phyloP scores from a whole-genome alignment of 768 basidiomycete species.

The Obba rivulosa region DNA sequence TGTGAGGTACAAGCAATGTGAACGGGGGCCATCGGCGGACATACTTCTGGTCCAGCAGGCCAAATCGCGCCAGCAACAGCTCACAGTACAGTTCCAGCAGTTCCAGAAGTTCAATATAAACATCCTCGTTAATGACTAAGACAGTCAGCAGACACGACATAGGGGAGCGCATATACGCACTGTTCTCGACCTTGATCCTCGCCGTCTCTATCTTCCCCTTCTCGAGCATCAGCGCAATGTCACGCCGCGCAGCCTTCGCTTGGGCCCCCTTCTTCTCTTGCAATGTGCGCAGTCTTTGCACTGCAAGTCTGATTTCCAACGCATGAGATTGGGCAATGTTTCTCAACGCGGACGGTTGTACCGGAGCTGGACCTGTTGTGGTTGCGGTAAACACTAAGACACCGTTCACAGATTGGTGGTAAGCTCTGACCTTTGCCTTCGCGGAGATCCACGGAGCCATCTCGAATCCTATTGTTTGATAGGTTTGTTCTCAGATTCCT shows the following conservation, averaged over 20 bases:
- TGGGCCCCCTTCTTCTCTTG: conserved; percentile 93
- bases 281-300: conserved; percentile 78
- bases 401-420: not conserved
- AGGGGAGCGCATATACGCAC: conserved; percentile 37
- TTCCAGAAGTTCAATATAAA: conserved; percentile 84
- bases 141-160: conserved; percentile 1
- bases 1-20: not conserved
- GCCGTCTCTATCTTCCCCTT: conserved; percentile 81
- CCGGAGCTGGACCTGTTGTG: conserved; percentile 43
- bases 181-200: conserved; percentile 77
- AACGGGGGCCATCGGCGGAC: conserved; percentile 17
- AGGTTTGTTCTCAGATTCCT: no score
- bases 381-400: not conserved
- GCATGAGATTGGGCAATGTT: conserved; percentile 17
- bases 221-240: conserved; percentile 78
- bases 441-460: conserved; percentile 58
- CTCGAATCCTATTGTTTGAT: not conserved
- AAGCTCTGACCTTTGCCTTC: conserved; percentile 47
- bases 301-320: conserved; percentile 55
- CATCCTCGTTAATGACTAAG: conserved; percentile 78
- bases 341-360: conserved; percentile 36
- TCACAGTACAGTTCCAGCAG: conserved; percentile 93
- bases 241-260: conserved; percentile 64
- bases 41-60: conserved; percentile 84
- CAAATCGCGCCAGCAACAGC: conserved; percentile 87